phyloP scores from a whole-genome alignment of 345 rosid species.

The Firmiana major region DNA sequence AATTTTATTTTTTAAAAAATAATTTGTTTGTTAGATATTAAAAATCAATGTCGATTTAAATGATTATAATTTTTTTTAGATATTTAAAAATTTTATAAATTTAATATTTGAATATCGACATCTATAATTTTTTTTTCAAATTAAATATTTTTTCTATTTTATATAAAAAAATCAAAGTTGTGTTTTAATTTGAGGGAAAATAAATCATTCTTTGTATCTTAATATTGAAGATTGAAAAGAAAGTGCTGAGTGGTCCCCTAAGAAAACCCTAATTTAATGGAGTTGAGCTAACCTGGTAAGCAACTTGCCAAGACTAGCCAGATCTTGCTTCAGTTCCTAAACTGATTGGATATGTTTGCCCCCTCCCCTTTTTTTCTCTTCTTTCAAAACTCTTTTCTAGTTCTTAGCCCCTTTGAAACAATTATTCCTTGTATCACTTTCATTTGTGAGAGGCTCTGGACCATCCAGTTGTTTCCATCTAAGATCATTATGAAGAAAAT shows the following conservation, averaged over 20 bases:
- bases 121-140: no score
- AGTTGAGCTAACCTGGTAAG: constrained; percentile 17
- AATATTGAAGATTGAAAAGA: constrained; percentile 15
- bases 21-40: no score
- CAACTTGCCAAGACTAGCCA: constrained; percentile 24
- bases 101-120: no score
- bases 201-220: neutral
- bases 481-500: constrained; percentile 42
- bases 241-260: constrained; percentile 24
- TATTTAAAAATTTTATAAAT: no score
- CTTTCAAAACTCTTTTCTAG: no score
- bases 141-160: no score
- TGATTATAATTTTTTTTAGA: no score
- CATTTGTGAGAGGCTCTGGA: constrained; percentile 33
- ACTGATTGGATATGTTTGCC: neutral
- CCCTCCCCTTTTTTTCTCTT: neutral
- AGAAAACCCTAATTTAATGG: constrained; percentile 13
- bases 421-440: constrained; percentile 29
- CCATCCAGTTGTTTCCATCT: constrained; percentile 58
- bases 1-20: no score
- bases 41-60: no score
- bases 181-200: neutral
- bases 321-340: neutral
- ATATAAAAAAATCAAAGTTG: no score
- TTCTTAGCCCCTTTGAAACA: neutral